Conservation (phyloP, 1,284 basidiomycete genomes). For the Papiliotrema flavescens region DNA sequence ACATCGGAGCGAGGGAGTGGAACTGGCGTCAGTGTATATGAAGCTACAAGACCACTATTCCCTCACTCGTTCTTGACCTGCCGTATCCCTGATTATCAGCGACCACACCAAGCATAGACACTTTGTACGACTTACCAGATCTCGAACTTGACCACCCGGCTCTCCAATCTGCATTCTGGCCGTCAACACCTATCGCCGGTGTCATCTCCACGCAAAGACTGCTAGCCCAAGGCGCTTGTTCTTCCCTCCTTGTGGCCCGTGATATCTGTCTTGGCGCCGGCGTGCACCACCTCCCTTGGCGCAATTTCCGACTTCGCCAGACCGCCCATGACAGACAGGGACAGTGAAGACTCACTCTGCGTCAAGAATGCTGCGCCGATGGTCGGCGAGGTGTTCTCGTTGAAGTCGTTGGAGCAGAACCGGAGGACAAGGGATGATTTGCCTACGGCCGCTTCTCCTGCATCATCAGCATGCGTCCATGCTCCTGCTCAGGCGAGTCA, state of each 20-base stretch:
- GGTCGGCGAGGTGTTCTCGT: constrained; percentile 63
- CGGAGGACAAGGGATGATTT: constrained; percentile 99
- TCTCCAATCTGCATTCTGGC: constrained; percentile 49
- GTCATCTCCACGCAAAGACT: too few relatives aligned
- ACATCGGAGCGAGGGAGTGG: constrained; percentile 70
- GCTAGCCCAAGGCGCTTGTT: too few relatives aligned
- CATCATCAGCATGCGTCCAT: neutral
- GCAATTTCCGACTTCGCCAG: too few relatives aligned
- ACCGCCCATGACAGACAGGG: too few relatives aligned
- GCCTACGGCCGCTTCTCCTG: constrained; percentile 97
- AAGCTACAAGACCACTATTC: neutral
- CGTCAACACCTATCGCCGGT: neutral
- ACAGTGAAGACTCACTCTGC: constrained; percentile 45
- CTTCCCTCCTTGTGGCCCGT: too few relatives aligned
- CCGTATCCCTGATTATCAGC: constrained; percentile 42
- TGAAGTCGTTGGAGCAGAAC: constrained; percentile 56
- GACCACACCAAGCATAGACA: neutral
- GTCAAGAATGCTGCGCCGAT: constrained; percentile 85
- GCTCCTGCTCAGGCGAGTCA: too few relatives aligned
- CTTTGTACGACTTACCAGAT: constrained; percentile 41
- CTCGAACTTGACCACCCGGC: constrained; percentile 51
- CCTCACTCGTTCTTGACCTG: constrained; percentile 39
- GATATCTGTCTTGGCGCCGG: too few relatives aligned
- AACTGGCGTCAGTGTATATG: constrained; percentile 24
- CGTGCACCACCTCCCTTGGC: too few relatives aligned